phyloP scores from a whole-genome alignment of 768 basidiomycete genomes.

The Pulveroboletus frians region DNA sequence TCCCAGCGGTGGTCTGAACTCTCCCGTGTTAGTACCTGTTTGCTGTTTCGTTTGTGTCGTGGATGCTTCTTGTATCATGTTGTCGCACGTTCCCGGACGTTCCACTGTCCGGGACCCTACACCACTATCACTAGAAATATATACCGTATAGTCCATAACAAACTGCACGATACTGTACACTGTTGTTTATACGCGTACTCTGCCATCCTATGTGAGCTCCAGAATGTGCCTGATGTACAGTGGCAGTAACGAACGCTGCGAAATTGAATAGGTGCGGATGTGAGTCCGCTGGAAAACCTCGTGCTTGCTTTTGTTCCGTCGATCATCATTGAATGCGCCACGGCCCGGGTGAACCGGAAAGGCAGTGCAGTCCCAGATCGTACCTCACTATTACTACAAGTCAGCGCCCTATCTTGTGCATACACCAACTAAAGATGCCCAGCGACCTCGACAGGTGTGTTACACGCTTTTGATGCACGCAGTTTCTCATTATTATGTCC shows the following conservation, averaged over 20 bases:
- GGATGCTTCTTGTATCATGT: slow-evolving; percentile 25
- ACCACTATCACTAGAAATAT: slow-evolving; percentile 27
- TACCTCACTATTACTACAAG: slow-evolving; percentile 26
- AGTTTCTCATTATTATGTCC: slow-evolving; percentile 16
- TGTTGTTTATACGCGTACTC: slow-evolving; percentile 27
- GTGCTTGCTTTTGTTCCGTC: slow-evolving; percentile 8
- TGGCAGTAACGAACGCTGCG: slow-evolving; percentile 7
- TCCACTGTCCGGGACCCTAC: slow-evolving; percentile 6
- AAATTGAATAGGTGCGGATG: slow-evolving; percentile 9
- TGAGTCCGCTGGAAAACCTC: not conserved
- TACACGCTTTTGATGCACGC: slow-evolving; percentile 28
- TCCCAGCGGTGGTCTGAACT: not conserved
- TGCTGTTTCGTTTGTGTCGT: slow-evolving; percentile 12
- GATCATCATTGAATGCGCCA: slow-evolving; percentile 14
- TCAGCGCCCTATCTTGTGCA: slow-evolving; percentile 27
- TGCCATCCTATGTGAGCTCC: slow-evolving; percentile 7
- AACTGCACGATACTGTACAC: slow-evolving; percentile 31
- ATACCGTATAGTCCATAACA: slow-evolving; percentile 28
- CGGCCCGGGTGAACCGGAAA: slow-evolving; percentile 10
- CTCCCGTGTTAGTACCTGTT: not conserved
- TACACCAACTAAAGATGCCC: slow-evolving; percentile 36
- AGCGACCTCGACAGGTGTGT: slow-evolving; percentile 56
- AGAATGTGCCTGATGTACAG: slow-evolving; percentile 25
- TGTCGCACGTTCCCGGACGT: slow-evolving; percentile 2
- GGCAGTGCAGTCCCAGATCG: slow-evolving; percentile 22